phyloP scores from a whole-genome alignment of 2,329 filamentous ascomycete species.

The Colletotrichum coccodes region DNA sequence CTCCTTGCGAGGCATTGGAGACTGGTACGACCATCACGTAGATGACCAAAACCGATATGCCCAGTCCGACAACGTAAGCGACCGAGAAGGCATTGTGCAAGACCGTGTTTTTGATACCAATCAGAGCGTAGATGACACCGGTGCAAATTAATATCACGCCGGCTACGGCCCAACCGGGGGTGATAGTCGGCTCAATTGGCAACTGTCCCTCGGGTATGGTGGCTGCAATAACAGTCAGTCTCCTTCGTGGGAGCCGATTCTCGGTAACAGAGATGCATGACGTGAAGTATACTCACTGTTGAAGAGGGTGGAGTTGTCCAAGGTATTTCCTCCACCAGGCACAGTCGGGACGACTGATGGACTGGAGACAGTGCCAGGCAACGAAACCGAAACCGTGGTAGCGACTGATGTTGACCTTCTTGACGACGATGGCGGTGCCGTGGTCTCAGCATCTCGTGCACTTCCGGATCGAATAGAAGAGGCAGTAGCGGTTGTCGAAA shows the following conservation, averaged over 20 bases:
- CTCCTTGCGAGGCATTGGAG: conserved; percentile 81
- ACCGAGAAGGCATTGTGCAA: conserved; percentile 85
- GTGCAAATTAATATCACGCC: conserved; percentile 80
- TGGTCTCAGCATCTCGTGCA: background rate
- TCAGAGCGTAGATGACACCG: conserved; percentile 76
- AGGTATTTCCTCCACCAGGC: conserved; percentile 31
- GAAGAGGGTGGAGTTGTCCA: conserved; percentile 43
- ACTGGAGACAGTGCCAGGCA: conserved; percentile 2
- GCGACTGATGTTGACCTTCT: conserved; percentile 4
- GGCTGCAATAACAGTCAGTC: conserved; percentile 42
- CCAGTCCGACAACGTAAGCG: conserved; percentile 76
- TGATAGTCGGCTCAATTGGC: conserved; percentile 79
- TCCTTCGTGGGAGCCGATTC: background rate
- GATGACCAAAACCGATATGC: conserved; percentile 83
- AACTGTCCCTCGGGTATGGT: conserved; percentile 64
- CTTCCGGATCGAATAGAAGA: conserved; percentile 21
- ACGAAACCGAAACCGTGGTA: background rate
- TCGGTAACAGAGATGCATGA: background rate
- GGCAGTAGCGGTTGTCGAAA: conserved; percentile 35
- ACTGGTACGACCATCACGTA: conserved; percentile 89
- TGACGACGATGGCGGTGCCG: background rate
- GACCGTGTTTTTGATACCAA: conserved; percentile 85
- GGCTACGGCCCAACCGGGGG: conserved; percentile 82
- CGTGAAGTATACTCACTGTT: conserved; percentile 43
- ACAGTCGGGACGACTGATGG: conserved; percentile 21